phyloP scores from a whole-genome alignment of 2,329 filamentous ascomycete genomes.

The Aspergillus clavatus region DNA sequence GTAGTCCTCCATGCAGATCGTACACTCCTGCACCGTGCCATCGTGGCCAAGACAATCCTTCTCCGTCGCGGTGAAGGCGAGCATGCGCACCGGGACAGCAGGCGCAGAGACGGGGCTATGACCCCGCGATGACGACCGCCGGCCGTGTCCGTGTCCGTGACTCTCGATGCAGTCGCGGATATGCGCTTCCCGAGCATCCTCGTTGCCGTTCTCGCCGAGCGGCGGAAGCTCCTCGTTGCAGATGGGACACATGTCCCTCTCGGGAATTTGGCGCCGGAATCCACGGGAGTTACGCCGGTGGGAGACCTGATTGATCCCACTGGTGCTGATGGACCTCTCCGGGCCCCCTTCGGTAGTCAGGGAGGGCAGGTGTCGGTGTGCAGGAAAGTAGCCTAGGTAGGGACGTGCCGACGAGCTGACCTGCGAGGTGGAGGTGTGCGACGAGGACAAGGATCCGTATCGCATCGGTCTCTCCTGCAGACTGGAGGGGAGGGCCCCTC shows the following conservation, averaged over 20 bases:
- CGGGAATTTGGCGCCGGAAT: constrained; percentile 26
- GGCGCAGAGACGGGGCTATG: constrained; percentile 19
- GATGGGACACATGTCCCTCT: constrained; percentile 46
- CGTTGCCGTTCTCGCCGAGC: constrained; percentile 33
- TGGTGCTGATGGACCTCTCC: constrained; percentile 3
- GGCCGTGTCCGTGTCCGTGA: constrained; percentile 23
- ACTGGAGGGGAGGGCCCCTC: constrained; percentile 10
- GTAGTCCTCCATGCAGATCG: constrained; percentile 63
- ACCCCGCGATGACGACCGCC: constrained; percentile 15
- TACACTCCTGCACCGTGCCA: constrained; percentile 53
- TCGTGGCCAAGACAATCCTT: constrained; percentile 57
- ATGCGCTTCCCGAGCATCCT: constrained; percentile 42
- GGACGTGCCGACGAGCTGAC: constrained; percentile 7
- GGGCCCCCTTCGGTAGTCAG: constrained; percentile 1
- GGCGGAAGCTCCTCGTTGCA: constrained; percentile 40
- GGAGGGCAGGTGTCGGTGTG: constrained; percentile 1
- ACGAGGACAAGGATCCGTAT: constrained; percentile 13
- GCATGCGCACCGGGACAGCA: constrained; percentile 32
- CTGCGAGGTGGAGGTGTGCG: constrained; percentile 1
- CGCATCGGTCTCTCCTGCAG: constrained; percentile 14
- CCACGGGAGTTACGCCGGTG: constrained; percentile 7
- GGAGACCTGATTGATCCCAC: constrained; percentile 1
- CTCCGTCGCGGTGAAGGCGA: constrained; percentile 54
- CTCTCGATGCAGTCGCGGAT: constrained; percentile 43
- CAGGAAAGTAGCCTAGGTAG: not conserved